Evolutionary conservation across 2,329 filamentous ascomycete genomes (phyloP).

Genomic region (Nemania sp.): DNA sequence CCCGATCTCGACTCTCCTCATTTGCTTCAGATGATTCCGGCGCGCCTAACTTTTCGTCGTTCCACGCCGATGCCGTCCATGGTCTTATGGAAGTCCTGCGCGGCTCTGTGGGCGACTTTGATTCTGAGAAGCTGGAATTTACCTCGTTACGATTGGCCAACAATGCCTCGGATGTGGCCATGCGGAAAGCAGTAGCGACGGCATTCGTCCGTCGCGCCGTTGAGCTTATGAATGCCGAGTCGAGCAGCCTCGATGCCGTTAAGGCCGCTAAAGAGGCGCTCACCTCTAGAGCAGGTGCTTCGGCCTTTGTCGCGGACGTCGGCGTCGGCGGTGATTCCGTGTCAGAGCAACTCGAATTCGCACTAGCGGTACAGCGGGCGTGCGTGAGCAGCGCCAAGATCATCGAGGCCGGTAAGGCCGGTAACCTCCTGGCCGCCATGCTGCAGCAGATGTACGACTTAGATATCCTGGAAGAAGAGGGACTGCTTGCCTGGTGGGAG

Average conservation of each 20-base stretch:
- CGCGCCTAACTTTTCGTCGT: constrained; percentile 67
- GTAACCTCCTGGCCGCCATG: constrained; percentile 78
- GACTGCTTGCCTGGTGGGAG: constrained; percentile 88
- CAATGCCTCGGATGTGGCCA: constrained; percentile 89
- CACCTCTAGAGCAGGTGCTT: constrained; percentile 63
- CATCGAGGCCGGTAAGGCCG: constrained; percentile 61
- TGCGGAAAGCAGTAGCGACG: constrained; percentile 85
- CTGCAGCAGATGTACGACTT: constrained; percentile 87
- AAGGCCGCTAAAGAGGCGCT: constrained; percentile 75
- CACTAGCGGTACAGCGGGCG: constrained; percentile 84
- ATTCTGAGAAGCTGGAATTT: constrained; percentile 86
- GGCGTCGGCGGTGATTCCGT: constrained; percentile 73
- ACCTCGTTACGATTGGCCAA: constrained; percentile 92
- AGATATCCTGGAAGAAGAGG: constrained; percentile 90
- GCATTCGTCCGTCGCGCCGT: constrained; percentile 86
- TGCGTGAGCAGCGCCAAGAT: constrained; percentile 74
- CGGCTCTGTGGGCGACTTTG: constrained; percentile 81
- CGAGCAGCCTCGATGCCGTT: constrained; percentile 67
- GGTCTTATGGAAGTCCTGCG: constrained; percentile 89
- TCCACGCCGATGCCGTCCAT: constrained; percentile 87
- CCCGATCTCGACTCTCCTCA: constrained; percentile 74
- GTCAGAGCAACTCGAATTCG: constrained; percentile 86
- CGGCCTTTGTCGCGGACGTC: constrained; percentile 69
- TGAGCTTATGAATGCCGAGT: constrained; percentile 69
- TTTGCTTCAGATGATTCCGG: constrained; percentile 80